Evolutionary conservation across 2,329 filamentous ascomycete genomes (phyloP).

Genomic region (Fusarium sp.): DNA sequence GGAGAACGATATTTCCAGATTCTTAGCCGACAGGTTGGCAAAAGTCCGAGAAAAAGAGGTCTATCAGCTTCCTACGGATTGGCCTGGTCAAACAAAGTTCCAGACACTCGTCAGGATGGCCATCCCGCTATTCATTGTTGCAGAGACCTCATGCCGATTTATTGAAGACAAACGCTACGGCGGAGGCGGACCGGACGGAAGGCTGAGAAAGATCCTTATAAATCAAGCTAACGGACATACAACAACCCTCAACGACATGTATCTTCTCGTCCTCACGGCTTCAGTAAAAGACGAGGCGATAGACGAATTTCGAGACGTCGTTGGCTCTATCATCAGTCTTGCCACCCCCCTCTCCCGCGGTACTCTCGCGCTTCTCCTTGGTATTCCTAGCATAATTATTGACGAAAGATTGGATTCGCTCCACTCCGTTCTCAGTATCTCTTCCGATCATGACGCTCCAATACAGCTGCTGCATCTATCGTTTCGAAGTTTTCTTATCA

Average conservation of each 20-base stretch:
- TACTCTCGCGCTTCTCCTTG: neutral
- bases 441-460: neutral
- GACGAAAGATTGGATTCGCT: neutral
- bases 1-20: slow-evolving; percentile 52
- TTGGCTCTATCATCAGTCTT: neutral
- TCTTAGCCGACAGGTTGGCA: neutral
- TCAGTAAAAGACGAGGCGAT: neutral
- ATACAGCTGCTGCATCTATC: neutral
- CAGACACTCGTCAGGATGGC: neutral
- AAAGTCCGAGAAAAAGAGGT: neutral
- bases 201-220: neutral
- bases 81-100: neutral
- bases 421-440: neutral
- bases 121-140: neutral
- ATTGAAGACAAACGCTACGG: neutral
- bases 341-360: neutral
- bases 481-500: neutral
- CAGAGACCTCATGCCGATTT: neutral
- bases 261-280: neutral
- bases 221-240: neutral
- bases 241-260: fast-evolving
- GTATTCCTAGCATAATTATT: neutral
- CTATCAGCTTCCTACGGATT: neutral
- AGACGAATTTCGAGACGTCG: neutral
- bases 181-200: neutral